Base-by-base conservation (phyloP, 2,329 filamentous ascomycete species). In the Monosporascus ibericus region DNA sequence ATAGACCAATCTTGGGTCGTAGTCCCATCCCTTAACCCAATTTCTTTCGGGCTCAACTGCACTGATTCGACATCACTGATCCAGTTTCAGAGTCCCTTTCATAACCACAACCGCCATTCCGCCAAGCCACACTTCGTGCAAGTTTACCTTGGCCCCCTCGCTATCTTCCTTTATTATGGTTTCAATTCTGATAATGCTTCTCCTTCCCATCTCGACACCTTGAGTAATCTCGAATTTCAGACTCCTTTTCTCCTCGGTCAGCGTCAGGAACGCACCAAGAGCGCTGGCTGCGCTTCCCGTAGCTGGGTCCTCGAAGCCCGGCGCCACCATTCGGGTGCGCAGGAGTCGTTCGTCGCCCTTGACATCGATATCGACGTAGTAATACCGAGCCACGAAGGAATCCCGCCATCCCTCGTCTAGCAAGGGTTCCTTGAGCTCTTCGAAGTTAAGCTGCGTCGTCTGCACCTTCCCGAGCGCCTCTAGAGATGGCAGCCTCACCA, bases 141-240 rank as follows among this genome's bases (percentile, higher is more conserved):
- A 27, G 49, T 54, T 48, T 3, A 58, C 52, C 9, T 46, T 47
- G 2, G 53, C 56, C 15, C 36, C 37, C 20, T 14, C 56, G 24
- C 27, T 34, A n/a, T 44, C 51, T 36, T 36, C 48, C n/a, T 38
- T 48, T n/a, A 55, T 53, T 50, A 52, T 61, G 50, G 78, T 70
- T 51, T 77, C 71, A 37, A 81, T 74, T 39, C 66, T 60, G 47
- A 82, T 81, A 48, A 75, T 69, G 60, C 79, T 82, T 65, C 70
- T 70, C 57, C 82, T 69, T 6, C 82, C 84, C 79, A 87, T 86
- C 68, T 88, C 84, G 9, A 86, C 81, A 1, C 84, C 85, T 69
- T 88, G 85, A 53, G 79, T 79, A 56, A 87, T 70, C 52, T 75
- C 71, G 58, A 79, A 84, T 50, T 65, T 70, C 44, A 40, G 55